phyloP scores from a whole-genome alignment of 2,329 filamentous ascomycete species.

The Raffaelea ambrosiae region DNA sequence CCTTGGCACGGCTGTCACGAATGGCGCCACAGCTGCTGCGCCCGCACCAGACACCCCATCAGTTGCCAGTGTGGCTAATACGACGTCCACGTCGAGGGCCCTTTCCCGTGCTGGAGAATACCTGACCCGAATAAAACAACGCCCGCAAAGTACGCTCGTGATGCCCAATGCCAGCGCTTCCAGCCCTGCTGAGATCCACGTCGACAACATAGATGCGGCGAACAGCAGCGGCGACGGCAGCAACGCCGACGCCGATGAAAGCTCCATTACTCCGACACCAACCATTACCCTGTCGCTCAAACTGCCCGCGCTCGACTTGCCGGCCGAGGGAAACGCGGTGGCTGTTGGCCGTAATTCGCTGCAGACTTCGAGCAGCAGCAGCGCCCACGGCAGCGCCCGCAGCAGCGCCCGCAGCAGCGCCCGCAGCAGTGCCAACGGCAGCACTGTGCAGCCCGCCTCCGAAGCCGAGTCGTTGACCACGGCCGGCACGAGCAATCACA shows the following conservation, averaged over 20 bases:
- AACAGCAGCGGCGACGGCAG: background rate
- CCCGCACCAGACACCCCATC: background rate
- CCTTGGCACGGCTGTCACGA: background rate
- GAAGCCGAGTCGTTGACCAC: constrained; percentile 25
- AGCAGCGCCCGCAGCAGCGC: too few species aligned
- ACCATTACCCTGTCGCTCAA: background rate
- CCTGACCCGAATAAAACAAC: constrained; percentile 43
- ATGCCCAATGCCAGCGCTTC: constrained; percentile 22
- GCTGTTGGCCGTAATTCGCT: constrained; percentile 12
- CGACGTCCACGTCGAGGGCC: constrained; percentile 22
- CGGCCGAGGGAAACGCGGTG: background rate
- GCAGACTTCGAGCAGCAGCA: constrained; percentile 16
- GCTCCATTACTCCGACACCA: background rate
- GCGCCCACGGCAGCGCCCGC: constrained; percentile 15
- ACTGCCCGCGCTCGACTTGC: background rate
- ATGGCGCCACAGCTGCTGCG: constrained; percentile 2
- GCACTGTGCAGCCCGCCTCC: constrained; percentile 13
- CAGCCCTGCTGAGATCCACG: background rate
- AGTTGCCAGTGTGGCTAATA: background rate
- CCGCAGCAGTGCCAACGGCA: constrained; percentile 15
- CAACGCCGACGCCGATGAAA: background rate
- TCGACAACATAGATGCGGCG: background rate
- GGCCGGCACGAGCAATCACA: constrained; percentile 32
- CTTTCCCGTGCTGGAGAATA: constrained; percentile 38
- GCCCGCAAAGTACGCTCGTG: constrained; percentile 31